These are phyloP conservation scores for Turritis glabra DNA, from an alignment of 345 rosid species.

Conservation along the genomic window DNA sequence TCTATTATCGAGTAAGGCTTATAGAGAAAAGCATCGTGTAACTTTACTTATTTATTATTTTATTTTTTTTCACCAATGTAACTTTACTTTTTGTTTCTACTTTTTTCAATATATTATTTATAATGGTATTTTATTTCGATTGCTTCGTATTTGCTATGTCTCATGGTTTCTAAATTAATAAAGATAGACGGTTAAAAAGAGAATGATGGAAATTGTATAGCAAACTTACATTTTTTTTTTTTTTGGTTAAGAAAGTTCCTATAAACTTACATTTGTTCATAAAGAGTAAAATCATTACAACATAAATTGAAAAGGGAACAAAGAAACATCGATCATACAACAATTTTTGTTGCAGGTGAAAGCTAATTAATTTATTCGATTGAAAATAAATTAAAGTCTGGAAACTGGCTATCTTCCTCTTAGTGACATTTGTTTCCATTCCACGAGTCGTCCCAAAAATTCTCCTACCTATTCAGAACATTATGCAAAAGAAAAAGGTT, in stretches of 20 bases:
- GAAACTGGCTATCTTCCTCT: conserved; percentile 16
- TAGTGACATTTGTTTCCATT: conserved; percentile 54
- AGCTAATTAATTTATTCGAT: not conserved
- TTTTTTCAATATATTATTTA: not conserved
- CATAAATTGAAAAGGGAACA: not conserved
- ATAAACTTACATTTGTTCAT: conserved; percentile 17
- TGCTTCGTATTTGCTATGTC: not conserved
- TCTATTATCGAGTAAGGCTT: not conserved
- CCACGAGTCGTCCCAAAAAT: conserved; percentile 63
- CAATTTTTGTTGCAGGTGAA: conserved; percentile 13
- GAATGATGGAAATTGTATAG: not conserved
- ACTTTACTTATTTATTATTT: not conserved
- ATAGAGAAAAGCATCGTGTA: not conserved
- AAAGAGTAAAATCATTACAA: not conserved
- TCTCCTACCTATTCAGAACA: conserved; percentile 59
- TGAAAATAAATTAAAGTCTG: not conserved
- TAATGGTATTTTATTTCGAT: not conserved
- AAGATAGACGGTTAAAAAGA: not conserved
- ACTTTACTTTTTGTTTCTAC: not conserved
- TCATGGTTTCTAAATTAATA: not conserved
- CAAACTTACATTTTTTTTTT: not conserved
- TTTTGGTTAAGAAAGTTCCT: not conserved
- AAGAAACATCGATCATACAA: not conserved
- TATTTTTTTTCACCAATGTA: too few species aligned
- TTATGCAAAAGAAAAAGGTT: not conserved